Conservation (phyloP, 768 basidiomycete genomes). For the Lactarius sanguifluus region DNA sequence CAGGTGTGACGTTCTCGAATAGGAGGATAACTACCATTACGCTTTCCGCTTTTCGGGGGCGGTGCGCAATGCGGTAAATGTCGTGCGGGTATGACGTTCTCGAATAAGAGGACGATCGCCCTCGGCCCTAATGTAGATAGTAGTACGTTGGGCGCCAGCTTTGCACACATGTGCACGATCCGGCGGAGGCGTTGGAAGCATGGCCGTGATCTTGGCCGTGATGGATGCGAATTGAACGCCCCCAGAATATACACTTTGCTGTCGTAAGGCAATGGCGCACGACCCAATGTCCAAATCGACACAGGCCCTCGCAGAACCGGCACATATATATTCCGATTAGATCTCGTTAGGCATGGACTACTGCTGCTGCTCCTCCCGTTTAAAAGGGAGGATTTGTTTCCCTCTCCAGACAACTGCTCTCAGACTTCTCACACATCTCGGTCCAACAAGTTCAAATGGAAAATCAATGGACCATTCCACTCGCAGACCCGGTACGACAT, state of each 20-base stretch:
- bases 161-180: neutral
- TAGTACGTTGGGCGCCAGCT: slow-evolving; percentile 2
- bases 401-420: neutral
- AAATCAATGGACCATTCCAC: neutral
- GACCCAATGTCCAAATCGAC: neutral
- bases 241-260: neutral
- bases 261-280: neutral
- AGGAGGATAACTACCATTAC: neutral
- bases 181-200: slow-evolving; percentile 4
- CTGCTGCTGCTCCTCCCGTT: too few relatives aligned
- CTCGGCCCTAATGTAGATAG: slow-evolving; percentile 14
- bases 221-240: neutral
- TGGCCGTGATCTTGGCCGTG: slow-evolving; percentile 5
- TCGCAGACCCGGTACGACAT: neutral
- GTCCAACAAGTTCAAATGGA: neutral
- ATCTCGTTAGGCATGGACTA: too few relatives aligned
- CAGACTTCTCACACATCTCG: neutral
- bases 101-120: neutral
- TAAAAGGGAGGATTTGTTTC: too few relatives aligned
- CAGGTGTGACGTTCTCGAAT: neutral
- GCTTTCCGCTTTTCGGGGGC: slow-evolving; percentile 2
- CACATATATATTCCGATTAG: too few relatives aligned
- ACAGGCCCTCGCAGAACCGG: too few relatives aligned
- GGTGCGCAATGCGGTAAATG: slow-evolving; percentile 13
- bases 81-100: slow-evolving; percentile 5